Base-by-base conservation (phyloP, 1,139 yeast species). In the Ogataea hybrid region DNA sequence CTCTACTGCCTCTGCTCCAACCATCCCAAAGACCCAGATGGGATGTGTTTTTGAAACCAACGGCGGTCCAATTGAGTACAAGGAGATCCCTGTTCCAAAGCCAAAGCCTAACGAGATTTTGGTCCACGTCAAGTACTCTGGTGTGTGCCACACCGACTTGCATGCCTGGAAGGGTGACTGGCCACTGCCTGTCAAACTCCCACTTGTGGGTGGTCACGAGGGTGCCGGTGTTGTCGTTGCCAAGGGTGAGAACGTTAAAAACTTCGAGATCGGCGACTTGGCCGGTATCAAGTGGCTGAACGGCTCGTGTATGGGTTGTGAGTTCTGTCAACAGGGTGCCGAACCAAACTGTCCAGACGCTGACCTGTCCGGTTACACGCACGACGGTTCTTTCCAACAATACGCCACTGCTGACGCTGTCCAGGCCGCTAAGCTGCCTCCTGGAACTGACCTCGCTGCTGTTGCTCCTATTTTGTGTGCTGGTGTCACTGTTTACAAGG, bases 121-220 rank as follows among this genome's bases (percentile, higher is more conserved):
- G 59, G 71, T 82, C 62, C 71, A 82, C 54, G 79, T 82, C 57
- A 73, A 77, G 64, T 82, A 80, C 68, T 80, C 88, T 8, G 89
- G 89, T 66, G 88, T 82, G 39, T 82, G 89, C 61, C 88, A 82
- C 69, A 82, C 88, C 36, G 89, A 82, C 63, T 73, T 81, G 59
- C 89, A 82, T 65, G 88, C 87, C 37, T 82, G 86, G 86, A 74
- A 79, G 58, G 88, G 87, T 60, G 88, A 82, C 62, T 81, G 88
- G 88, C 87, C 88, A 49, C 66, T 79, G 57, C 71, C 61, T 36
- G 69, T 75, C 50, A 81, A 81, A 62, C 71, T 81, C 52, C 88
- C 88, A 35, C 70, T 82, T 50, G 86, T 83, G 32, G 89, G 89
- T 57, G 90, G 90, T 59, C 90, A 83, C 64, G 90, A 83, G 69